Conservation (phyloP, 148 eudicot genomes). For the Rhododendron griersonianum region DNA sequence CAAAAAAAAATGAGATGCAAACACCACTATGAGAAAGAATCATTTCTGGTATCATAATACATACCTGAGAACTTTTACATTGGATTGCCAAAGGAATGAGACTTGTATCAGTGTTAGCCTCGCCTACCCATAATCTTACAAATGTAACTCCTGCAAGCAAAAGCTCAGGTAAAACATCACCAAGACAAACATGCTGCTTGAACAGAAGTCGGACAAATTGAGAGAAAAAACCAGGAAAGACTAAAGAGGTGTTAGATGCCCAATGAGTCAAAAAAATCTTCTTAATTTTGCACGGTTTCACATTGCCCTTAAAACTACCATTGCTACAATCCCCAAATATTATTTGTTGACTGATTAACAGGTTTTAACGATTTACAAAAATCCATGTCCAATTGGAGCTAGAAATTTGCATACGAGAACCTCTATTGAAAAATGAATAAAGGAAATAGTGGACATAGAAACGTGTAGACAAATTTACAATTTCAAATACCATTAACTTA, state of each 20-base stretch:
- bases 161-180: conserved; percentile 8
- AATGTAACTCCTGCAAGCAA: conserved; percentile 49
- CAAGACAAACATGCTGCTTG: background rate
- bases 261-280: background rate
- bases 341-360: background rate
- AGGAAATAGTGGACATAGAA: background rate
- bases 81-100: conserved; percentile 60
- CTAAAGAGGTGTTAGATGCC: background rate
- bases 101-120: conserved; percentile 36
- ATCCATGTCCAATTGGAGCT: background rate
- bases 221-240: background rate
- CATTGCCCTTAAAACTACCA: background rate
- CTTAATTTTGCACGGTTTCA: background rate
- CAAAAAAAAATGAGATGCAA: background rate
- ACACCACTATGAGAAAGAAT: background rate
- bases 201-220: background rate
- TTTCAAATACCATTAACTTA: background rate
- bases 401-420: background rate
- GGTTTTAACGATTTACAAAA: background rate
- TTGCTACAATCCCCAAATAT: background rate
- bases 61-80: conserved; percentile 48
- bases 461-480: background rate
- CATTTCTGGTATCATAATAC: conserved; percentile 7
- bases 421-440: background rate
- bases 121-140: conserved; percentile 75